phyloP scores from a whole-genome alignment of 179 eudicot genomes.

The Beta corolliflora region DNA sequence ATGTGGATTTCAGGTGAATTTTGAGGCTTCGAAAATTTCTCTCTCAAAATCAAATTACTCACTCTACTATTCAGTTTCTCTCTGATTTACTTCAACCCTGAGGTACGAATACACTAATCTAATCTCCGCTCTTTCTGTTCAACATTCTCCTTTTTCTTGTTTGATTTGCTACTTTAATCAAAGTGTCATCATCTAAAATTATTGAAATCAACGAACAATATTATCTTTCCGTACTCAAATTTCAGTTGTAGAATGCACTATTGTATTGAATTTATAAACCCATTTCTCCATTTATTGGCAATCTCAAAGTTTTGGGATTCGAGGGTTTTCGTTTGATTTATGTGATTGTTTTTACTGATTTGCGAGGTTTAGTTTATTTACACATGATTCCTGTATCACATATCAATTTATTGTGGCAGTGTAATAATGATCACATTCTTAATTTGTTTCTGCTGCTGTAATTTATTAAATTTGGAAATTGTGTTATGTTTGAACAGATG shows the following conservation, averaged over 20 bases:
- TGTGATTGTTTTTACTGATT: neutral
- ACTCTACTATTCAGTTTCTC: neutral
- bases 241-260: neutral
- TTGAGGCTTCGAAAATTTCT: neutral
- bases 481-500: constrained; percentile 23
- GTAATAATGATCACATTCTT: neutral
- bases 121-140: too few species aligned
- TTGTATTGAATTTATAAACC: neutral
- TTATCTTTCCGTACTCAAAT: neutral
- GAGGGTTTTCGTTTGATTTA: neutral
- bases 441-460: neutral
- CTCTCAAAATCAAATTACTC: neutral
- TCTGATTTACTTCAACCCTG: neutral
- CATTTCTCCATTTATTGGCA: constrained; percentile 1
- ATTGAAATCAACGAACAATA: neutral
- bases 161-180: neutral
- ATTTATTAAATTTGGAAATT: neutral
- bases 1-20: neutral
- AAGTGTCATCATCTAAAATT: neutral
- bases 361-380: too few species aligned
- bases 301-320: neutral
- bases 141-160: neutral
- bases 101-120: neutral
- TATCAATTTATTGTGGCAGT: neutral
- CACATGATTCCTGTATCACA: too few species aligned